A percentile compares a stretch with the other conserved stretches of the same genome.
phyloP scores from a whole-genome alignment of 2,329 filamentous ascomycete genomes.

The Huntiella bhutanensis region DNA sequence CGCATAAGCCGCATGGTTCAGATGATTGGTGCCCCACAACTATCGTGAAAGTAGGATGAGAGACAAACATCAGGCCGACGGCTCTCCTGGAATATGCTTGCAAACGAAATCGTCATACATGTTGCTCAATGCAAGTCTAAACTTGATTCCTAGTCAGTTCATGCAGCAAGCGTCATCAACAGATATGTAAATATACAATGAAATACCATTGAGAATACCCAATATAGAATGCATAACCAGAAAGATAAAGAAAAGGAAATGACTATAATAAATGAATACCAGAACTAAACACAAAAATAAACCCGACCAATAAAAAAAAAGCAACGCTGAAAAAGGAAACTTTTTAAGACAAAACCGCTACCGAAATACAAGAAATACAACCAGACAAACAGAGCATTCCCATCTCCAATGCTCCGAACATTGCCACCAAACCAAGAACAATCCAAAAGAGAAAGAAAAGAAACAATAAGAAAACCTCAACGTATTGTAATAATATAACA shows the following conservation, averaged over 20 bases:
- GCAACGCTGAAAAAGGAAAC: slow-evolving; percentile 11
- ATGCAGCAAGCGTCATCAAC: too few relatives aligned
- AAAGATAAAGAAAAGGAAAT: neutral
- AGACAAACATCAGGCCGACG: too few relatives aligned
- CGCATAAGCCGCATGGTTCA: too few relatives aligned
- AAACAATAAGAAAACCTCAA: slow-evolving; percentile 5
- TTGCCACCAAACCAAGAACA: neutral
- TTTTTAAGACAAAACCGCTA: slow-evolving; percentile 9
- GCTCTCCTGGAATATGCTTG: too few relatives aligned
- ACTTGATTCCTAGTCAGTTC: too few relatives aligned
- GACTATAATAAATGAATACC: slow-evolving; percentile 1
- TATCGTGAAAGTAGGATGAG: too few relatives aligned
- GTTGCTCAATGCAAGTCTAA: too few relatives aligned
- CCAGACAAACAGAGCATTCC: neutral
- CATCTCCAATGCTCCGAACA: neutral
- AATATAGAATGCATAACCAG: neutral
- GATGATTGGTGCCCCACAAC: too few relatives aligned
- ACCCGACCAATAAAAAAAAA: slow-evolving; percentile 1
- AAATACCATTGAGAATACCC: slow-evolving; percentile 4
- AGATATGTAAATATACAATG: too few relatives aligned
- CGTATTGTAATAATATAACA: neutral
- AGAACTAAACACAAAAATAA: slow-evolving; percentile 5
- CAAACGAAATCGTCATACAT: too few relatives aligned
- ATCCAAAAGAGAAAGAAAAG: slow-evolving; percentile 2
- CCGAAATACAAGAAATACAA: slow-evolving; percentile 1